Evolutionary conservation across 1,284 basidiomycete species (phyloP), one percentile per base, ranked within the genome.

Genomic region (Puccinia brachypodii): DNA sequence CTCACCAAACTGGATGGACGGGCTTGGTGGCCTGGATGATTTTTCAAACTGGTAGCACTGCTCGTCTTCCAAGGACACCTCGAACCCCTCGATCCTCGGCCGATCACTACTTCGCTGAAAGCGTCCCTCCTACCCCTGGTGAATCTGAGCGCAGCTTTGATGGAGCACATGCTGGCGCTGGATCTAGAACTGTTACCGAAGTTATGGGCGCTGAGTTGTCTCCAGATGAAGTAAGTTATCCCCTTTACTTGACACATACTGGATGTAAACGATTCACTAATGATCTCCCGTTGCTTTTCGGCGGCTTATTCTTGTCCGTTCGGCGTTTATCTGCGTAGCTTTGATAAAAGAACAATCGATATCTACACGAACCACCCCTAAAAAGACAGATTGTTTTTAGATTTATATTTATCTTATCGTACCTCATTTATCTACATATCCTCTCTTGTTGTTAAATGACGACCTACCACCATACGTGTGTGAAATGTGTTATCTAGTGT

Each of bases 1-100:
- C 94, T 6, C 96, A 99, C 88, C 96, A 99, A 87, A 98, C 95
- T 83, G 96, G 96, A 85, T 98, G 96, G 94, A 92, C 85, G 84
- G 89, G 86, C 28, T 31, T 84, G 22, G 82, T 84, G 22, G 84
- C 82, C 76, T 58, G 76, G 81, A 68, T 83, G 36, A 53, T 80
- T 44, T 42, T 78, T 33, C 47, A 83, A 71, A 83, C 86, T 9
- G 87, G 87, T 14, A 83, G 84, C 33, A 84, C 82, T 53, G 84
- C 85, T 38, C 85, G 83, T 82, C 83, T 84, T 62, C 85, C 84
- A 66, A 84, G 85, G 36, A 86, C 86, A 84, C 86, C 79, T 16
- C 78, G 87, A 92, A 94, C 96, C 40, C 96, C 96, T 81, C 90
- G 94, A 82, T 92, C 92, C 84, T 89, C 96, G 60, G 93, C 94